These are phyloP conservation scores for Candida tetrigidarum DNA, from an alignment of 1,139 yeast species.

Conservation along the genomic window DNA sequence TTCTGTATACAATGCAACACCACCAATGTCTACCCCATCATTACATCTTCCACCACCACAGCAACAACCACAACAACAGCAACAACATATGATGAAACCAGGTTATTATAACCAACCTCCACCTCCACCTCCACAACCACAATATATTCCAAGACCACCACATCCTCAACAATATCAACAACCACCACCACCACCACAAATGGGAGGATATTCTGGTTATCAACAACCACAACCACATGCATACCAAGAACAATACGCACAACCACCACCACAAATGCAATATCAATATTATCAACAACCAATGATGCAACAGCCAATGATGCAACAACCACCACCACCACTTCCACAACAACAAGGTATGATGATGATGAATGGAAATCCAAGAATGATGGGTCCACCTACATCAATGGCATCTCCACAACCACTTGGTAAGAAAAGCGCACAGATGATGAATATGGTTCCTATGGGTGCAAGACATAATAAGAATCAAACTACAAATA, in stretches of 20 bases:
- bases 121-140: constrained; percentile 9
- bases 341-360: background rate
- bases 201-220: constrained; percentile 2
- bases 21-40: background rate
- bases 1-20: background rate
- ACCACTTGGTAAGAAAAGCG: constrained; percentile 16
- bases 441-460: constrained; percentile 38
- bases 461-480: constrained; percentile 39
- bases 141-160: constrained; percentile 6
- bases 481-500: constrained; percentile 39
- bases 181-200: constrained; percentile 9
- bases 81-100: constrained; percentile 2
- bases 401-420: constrained; percentile 9
- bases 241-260: constrained; percentile 7
- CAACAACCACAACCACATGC: background rate
- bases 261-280: constrained; percentile 6
- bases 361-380: constrained; percentile 5
- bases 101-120: background rate
- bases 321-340: too few relatives aligned
- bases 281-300: constrained; percentile 8
- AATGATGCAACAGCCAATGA: constrained; percentile 8
- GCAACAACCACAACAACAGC: constrained; percentile 1
- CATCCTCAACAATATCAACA: constrained; percentile 3
- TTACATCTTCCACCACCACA: constrained; percentile 1
- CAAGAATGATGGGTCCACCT: constrained; percentile 10